Base-by-base conservation (phyloP, 2,329 filamentous ascomycete genomes). In the Aspergillus fructus region DNA sequence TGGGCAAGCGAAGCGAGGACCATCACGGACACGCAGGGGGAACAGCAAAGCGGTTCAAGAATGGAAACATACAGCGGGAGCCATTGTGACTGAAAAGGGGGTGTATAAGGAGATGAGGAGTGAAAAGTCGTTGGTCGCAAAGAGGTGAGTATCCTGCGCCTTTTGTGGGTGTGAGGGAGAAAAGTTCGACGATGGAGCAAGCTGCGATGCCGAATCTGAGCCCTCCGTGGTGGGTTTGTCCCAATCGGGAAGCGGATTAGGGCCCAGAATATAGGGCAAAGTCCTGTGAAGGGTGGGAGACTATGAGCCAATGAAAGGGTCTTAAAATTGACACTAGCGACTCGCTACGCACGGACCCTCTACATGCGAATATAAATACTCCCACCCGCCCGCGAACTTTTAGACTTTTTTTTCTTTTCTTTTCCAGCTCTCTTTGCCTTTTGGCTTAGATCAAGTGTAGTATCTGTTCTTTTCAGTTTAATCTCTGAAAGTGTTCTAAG, bases 401-500 rank as follows among this genome's bases (percentile, higher is more conserved):
- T 68, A 30, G 48, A 61, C 64, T 65, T 71, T 74, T 76, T 73
- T 71, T 74, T 72, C 70, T 72, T 77, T 74, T 75, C 66, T 75
- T 76, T 66, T 76, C 68, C 69, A 79, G 77, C 77, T 80, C 77
- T 78, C 75, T 76, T 78, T 78, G 76, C 79, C 78, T 79, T 82
- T 81, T 77, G 77, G 85, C 85, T 90, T 89, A 91, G 89, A 91
- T 91, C 89, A 91, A 90, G 88, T 91, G 88, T 91, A 91, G 89
- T 91, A 91, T 90, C 88, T 91, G 89, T 92, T 93, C 89, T 92
- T 91, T 89, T 91, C 87, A 93, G 89, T 91, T 92, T 93, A 92
- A 92, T 91, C 87, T 89, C 89, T 93, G 89, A 89, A 90, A 91
- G 83, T 83, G 81, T 81, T 82, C 86, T 84, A 89, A 79, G 82